Percentiles rank a stretch among this genome's conserved stretches.
phyloP scores from a whole-genome alignment of 176 grass and related monocot species.

The Phoenix roebelenii region DNA sequence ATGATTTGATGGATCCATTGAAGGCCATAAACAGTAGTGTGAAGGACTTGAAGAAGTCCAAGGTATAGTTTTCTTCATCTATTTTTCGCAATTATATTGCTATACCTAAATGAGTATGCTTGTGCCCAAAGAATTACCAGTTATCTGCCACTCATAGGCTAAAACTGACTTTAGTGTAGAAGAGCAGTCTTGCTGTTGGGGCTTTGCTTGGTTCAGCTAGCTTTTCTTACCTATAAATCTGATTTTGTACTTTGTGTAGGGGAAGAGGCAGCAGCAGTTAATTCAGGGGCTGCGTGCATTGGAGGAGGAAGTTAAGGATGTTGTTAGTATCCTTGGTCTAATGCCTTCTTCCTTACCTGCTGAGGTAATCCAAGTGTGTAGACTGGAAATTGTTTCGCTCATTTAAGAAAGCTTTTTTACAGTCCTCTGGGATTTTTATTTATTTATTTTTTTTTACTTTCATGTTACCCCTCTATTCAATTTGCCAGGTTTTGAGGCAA shows the following conservation, averaged over 20 bases:
- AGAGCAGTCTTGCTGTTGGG: not conserved
- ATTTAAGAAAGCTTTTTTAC: constrained; percentile 3
- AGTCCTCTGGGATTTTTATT: too few species aligned
- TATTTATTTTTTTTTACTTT: not conserved
- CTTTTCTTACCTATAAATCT: not conserved
- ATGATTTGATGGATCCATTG: constrained; percentile 73
- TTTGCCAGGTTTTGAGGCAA: constrained; percentile 35
- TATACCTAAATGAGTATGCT: not conserved
- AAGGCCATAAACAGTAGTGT: constrained; percentile 83
- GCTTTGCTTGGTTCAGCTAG: not conserved
- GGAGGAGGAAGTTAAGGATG: not conserved
- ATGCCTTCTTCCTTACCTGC: too few species aligned
- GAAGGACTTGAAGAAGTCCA: constrained; percentile 68
- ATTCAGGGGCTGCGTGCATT: constrained; percentile 53
- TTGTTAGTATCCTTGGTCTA: constrained; percentile 5
- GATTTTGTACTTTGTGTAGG: constrained; percentile 39
- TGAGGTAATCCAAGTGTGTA: too few species aligned
- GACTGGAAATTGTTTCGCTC: too few species aligned
- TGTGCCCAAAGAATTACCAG: not conserved
- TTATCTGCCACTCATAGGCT: not conserved
- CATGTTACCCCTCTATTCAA: constrained; percentile 2
- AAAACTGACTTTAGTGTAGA: not conserved
- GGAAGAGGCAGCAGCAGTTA: constrained; percentile 40
- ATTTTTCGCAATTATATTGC: not conserved
- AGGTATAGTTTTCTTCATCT: constrained; percentile 29